Evolutionary conservation across 495 filamentous ascomycete genomes (phyloP), one percentile per base, ranked within the genome.

Genomic region (Podospora anserina): DNA sequence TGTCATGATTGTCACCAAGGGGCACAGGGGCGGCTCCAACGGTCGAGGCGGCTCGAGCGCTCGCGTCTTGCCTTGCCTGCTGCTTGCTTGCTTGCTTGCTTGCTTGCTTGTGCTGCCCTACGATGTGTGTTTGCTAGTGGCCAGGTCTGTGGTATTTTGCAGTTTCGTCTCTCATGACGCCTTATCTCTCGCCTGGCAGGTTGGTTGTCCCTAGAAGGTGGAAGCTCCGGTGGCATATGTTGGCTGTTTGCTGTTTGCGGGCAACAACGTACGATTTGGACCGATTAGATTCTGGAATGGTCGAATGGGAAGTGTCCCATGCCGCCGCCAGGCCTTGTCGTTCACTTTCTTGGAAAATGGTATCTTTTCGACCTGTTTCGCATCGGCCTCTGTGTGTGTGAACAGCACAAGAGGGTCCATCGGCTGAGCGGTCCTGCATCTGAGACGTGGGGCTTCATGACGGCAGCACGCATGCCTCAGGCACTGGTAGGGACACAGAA

Each of bases 371-470:
- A 39, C 32, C 32, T 39, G 34, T 49, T 49, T 49, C 34, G 34
- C 34, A 39, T 39, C 34, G 34, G 39, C 5, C 39, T 44, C 5
- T 26, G 23, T 68, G 2, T 63, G 60, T 27, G 26, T 64, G 26
- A 27, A 30, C 13, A 28, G 39, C 9, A 11, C 39, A 11, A 49
- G 13, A 49, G 39, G 39, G 39, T 49, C 39, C 9, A 18, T 66
- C 70, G 70, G 70, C 69, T 72, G 66, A 59, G 57, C 67, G 70
- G 73, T 55, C 66, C 69, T 73, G 60, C 56, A n/a, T 59, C 20
- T 71, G 66, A 63, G 58, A 69, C 30, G 54, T 49, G 6, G 30
- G 60, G 18, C 19, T 59, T 20, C 26, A 59, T 27, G 26, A 32
- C 18, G 9, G 27, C 60, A 28, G 16, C 60, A 62, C 18, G 27